Evolutionary conservation across 768 basidiomycete species (phyloP), one percentile per base, ranked within the genome.

Genomic region (Mycena polygramma): DNA sequence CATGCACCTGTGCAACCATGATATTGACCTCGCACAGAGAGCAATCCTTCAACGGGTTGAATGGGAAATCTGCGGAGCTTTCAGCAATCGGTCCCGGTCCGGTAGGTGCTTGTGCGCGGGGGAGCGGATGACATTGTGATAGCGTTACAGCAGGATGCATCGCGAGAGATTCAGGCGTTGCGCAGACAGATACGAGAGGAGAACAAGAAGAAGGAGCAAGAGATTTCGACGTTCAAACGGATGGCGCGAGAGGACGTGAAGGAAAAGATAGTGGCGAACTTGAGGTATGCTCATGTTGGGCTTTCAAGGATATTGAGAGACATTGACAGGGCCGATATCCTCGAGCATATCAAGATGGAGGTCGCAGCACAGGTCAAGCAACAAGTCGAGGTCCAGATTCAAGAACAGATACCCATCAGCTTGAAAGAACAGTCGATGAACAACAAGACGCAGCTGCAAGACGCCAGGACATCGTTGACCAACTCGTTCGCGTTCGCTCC

Each of bases 361-460:
- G 77, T 90, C 19, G 75, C 70, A 19, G 68, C 68, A n/a, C 86
- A 89, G 72, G 85, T 86, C 45, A 79, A 78, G 63, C 78, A 80
- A 54, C 80, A 89, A 70, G 85, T 90, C n/a, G 79, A 84, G 26
- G 73, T 69, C 46, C 88, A 89, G 72, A 85, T 90, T 46, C 72
- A 67, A 64, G 81, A 85, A 26, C 80, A 87, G 72, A 79, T 90
- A 58, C 88, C 88, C 2, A 78, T 86, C 10, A 79, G 85, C 26
- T 78, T 90, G 58, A 70, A 81, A 20, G 75, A 86, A 67, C 88
- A 89, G 73, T 78, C 78, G 0, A 74, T 78, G 19, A 84, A 88
- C 69, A 86, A 79, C 63, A 82, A 82, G 66, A 77, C 77, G 59
- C 83, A 86, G 65, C 72, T 90, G 53, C 75, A 77, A 20, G 83